Evolutionary conservation across 2,329 filamentous ascomycete species (phyloP), one percentile per base, ranked within the genome.

Genomic region (Colletotrichum musae): DNA sequence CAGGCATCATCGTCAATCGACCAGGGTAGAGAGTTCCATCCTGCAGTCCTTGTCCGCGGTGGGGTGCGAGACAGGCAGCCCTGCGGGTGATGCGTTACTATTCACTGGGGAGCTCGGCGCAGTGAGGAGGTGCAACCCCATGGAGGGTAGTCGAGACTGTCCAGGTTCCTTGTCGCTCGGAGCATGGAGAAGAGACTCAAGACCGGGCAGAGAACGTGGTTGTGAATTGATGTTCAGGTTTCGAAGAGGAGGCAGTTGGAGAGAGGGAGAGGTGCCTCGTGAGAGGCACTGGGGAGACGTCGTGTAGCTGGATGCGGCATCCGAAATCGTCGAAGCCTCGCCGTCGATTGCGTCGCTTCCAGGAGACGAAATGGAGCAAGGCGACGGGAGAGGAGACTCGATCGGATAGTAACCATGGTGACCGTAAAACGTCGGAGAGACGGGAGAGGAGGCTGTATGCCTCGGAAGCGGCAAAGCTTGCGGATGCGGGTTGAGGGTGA

Each of bases 281-380:
- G 82, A 74, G 67, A 45, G 71, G 75, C 75, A 81, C 75, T 16
- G 76, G 16, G 89, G 88, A 12, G 90, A 91, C 36, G 86, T 86
- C 4, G 89, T 90, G 76, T 89, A 88, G 64, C 87, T 85, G 1
- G 90, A 92, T 71, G 87, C 87, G 32, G 84, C 83, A 77, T 96
- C 93, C 0, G 93, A 94, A 58, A 93, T 85, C 71, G 94, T 85
- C 1, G 92, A 93, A 6, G 91, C 91, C 5, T 90, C 88, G 36
- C 85, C 84, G 52, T 92, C 90, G 16, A 87, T 81, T 2, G 84
- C 87, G 18, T 86, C 85, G 58, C 83, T 80, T 68, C 85, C 82
- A 2, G 91, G 93, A 0, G 81, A 82, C 32, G 78, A 75, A 47
- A 87, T 84, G 61, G 76, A 76, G 63, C 74, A 76, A 5, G 81